Percentiles rank a stretch among this genome's conserved stretches.
Evolutionary conservation across 768 basidiomycete species (phyloP).

Genomic region (Naganishia onofrii): DNA sequence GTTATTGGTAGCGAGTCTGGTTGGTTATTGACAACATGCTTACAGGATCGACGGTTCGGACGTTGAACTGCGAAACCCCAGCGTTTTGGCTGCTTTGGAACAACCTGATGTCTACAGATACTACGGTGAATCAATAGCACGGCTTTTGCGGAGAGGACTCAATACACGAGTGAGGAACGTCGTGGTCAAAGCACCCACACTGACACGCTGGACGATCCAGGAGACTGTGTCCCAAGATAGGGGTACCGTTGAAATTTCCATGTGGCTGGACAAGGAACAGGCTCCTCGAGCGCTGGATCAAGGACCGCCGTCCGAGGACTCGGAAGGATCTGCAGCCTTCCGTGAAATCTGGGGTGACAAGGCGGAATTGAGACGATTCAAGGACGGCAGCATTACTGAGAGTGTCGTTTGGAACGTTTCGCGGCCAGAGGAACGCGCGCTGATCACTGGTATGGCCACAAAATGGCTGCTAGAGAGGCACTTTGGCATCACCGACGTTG

Average conservation of each 20-base stretch:
- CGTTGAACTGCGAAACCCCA: conserved; percentile 18
- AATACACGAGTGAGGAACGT: conserved; percentile 68
- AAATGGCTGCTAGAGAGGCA: conserved; percentile 71
- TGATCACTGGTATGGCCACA: conserved; percentile 73
- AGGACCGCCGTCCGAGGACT: conserved; percentile 66
- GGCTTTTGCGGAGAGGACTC: conserved; percentile 62
- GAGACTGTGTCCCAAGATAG: conserved; percentile 52
- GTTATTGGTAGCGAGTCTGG: neutral
- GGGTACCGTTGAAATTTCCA: conserved; percentile 63
- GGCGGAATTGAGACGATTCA: conserved; percentile 88
- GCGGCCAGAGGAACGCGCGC: conserved; percentile 69
- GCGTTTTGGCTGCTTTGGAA: conserved; percentile 34
- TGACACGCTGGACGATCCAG: conserved; percentile 28
- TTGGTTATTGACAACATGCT: neutral
- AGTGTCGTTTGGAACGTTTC: conserved; percentile 95
- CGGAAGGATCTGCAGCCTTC: conserved; percentile 61
- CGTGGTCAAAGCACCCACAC: conserved; percentile 56
- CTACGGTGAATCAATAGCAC: conserved; percentile 42
- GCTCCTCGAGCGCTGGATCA: conserved; percentile 87
- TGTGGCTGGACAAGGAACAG: conserved; percentile 68
- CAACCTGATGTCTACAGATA: conserved; percentile 27
- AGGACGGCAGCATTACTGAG: conserved; percentile 87
- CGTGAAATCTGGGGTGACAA: conserved; percentile 86
- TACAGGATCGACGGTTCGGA: conserved; percentile 44
- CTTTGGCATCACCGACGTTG: conserved; percentile 60